Conservation (phyloP, 1,139 yeast species). For the Debaryomyces fabryi region DNA sequence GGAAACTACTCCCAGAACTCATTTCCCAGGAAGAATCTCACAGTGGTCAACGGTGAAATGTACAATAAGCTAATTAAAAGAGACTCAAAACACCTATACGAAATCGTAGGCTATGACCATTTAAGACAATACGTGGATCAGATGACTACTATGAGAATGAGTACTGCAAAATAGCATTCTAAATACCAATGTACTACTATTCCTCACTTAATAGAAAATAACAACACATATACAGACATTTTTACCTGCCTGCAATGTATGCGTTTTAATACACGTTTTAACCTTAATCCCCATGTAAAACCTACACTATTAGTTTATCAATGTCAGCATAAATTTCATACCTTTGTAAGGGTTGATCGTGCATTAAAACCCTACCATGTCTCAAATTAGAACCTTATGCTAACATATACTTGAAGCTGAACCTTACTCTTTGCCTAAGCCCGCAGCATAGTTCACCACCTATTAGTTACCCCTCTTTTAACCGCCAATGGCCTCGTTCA, state of each 20-base stretch:
- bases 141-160: constrained; percentile 4
- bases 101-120: constrained; percentile 11
- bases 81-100: constrained; percentile 2
- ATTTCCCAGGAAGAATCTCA: neutral
- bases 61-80: neutral
- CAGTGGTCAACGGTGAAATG: constrained; percentile 4
- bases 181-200: neutral
- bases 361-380: neutral
- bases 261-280: neutral
- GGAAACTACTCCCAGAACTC: constrained; percentile 1
- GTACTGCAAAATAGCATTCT: neutral
- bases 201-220: neutral
- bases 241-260: neutral
- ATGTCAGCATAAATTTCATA: neutral
- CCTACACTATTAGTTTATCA: neutral
- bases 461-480: neutral
- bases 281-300: neutral
- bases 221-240: neutral
- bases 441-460: neutral
- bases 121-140: constrained; percentile 13
- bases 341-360: neutral
- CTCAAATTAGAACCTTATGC: neutral
- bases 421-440: neutral
- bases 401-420: neutral
- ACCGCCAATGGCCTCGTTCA: too few species aligned